These are phyloP conservation scores for Hibiscus trionum DNA, from an alignment of 345 rosid species.

Conservation along the genomic window DNA sequence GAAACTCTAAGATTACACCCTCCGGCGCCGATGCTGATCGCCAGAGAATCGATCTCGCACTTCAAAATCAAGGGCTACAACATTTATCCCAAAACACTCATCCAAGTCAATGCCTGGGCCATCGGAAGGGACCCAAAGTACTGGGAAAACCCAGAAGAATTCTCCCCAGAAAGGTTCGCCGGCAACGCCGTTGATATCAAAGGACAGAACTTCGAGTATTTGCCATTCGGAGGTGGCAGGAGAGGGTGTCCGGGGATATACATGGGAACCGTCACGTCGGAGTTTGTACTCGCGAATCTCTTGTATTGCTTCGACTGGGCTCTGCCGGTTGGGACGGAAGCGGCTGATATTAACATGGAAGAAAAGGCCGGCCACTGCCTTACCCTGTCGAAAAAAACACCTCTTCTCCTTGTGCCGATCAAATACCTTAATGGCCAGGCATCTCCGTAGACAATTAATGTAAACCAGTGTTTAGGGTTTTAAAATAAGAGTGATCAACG, in stretches of 20 bases:
- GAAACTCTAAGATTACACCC: slow-evolving; percentile 8
- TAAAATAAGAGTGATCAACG: no score
- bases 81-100: background rate
- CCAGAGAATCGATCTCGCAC: background rate
- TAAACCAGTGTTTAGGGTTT: no score
- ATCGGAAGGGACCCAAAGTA: background rate
- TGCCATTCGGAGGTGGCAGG: slow-evolving; percentile 1
- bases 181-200: background rate
- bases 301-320: background rate
- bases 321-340: background rate
- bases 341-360: background rate
- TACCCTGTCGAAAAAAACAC: background rate
- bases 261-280: background rate
- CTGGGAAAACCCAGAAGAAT: background rate
- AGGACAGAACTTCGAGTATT: background rate
- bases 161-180: background rate
- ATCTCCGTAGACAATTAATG: background rate
- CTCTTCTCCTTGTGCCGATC: background rate
- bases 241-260: background rate
- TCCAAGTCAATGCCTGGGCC: slow-evolving; percentile 4
- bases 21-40: background rate
- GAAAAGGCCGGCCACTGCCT: background rate
- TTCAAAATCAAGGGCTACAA: background rate
- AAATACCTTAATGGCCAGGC: background rate
- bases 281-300: slow-evolving; percentile 6